Base-by-base conservation (phyloP, 208 protist species). In the Leishmania tarentolae region DNA sequence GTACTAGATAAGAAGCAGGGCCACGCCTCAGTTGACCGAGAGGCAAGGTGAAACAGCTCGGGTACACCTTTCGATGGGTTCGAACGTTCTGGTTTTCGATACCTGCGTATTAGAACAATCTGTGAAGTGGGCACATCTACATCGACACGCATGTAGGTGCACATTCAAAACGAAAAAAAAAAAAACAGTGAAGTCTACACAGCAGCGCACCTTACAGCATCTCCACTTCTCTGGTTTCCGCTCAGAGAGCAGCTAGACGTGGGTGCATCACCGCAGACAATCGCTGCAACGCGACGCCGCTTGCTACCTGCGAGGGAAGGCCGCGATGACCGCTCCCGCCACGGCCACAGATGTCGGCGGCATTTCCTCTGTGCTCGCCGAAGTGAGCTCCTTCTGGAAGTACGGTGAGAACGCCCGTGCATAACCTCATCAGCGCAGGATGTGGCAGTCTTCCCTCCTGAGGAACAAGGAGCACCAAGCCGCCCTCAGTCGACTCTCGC, bases 221-320 rank as follows among this genome's bases (percentile, higher is more conserved):
- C 31, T 21, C 13, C 56, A 0, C 15, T 44, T 79, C 74, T 72
- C 21, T 7, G 28, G 40, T 40, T 24, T 56, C 24, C 53, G 21
- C 28, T 80, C 81, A 90, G 42, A 95, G 47, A 35, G 82, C 76
- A 19, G 66, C 79, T 6, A 97, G 80, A 7, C 78, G 59, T 4
- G 94, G 94, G 76, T 97, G 93, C 82, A 95, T 73, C 2, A 96
- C 86, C 2, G 88, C 83, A 40, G 89, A 96, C 11, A 96, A 73
- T 3, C 94, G 94, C 78, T 96, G 93, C n/a, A 97, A 61, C 0
- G 94, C 94, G 78, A 97, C 95, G 35, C 92, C 94, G 56, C 87
- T 91, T 6, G 93, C 93, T 46, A 97, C 93, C 75, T 94, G 86
- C 4, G 93, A 89, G 0, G 94, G 90, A 66, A 97, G 70, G 31